These are phyloP conservation scores for Trichoderma endophyticum DNA, from an alignment of 2,329 filamentous ascomycete genomes.

Conservation along the genomic window DNA sequence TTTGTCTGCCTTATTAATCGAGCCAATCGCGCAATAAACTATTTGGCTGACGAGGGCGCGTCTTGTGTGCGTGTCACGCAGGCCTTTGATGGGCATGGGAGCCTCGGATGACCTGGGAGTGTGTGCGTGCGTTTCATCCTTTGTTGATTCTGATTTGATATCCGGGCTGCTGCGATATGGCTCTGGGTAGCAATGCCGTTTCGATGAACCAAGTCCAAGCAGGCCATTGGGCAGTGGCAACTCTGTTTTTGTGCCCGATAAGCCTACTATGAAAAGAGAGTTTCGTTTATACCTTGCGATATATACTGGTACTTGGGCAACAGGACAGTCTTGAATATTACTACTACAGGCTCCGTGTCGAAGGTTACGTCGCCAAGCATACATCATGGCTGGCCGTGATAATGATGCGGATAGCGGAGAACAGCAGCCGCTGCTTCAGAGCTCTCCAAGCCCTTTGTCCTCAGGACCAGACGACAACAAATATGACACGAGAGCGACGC, in stretches of 20 bases:
- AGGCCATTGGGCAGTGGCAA: background rate
- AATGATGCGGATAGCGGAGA: background rate
- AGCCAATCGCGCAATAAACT: constrained; percentile 18
- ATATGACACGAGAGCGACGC: background rate
- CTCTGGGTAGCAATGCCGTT: constrained; percentile 9
- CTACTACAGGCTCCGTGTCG: too few relatives aligned
- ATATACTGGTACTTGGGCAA: background rate
- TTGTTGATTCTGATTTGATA: background rate
- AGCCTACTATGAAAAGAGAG: background rate
- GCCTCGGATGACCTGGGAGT: constrained; percentile 2
- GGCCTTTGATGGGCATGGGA: constrained; percentile 1
- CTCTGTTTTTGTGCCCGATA: constrained; percentile 2
- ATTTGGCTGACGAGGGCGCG: constrained; percentile 18
- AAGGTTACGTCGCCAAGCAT: background rate
- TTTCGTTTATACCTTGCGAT: background rate
- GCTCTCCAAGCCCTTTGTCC: background rate
- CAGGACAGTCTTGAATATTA: background rate
- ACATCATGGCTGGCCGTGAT: constrained; percentile 14
- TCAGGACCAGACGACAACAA: background rate
- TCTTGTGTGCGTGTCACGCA: constrained; percentile 16
- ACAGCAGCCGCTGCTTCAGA: constrained; percentile 8
- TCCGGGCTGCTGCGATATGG: constrained; percentile 4
- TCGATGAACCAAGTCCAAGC: background rate
- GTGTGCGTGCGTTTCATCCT: background rate
- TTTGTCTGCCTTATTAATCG: constrained; percentile 14